These are phyloP conservation scores for Fistulifera solaris DNA, from an alignment of 108 stramenopile genomes.

Conservation along the genomic window DNA sequence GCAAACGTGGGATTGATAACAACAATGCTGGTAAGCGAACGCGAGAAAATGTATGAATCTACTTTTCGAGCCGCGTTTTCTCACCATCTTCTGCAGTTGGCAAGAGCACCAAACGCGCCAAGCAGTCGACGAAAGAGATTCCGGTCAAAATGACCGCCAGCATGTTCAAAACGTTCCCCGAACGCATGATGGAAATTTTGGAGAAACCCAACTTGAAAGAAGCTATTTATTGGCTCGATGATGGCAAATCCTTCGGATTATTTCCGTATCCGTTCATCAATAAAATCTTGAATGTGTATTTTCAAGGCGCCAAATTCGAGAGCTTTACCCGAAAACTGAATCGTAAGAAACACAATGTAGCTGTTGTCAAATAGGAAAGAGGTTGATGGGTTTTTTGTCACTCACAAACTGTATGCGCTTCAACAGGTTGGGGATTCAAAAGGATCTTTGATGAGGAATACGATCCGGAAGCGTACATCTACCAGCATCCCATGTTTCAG, in stretches of 20 bases:
- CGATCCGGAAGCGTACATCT: not conserved
- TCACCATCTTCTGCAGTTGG: too few species aligned
- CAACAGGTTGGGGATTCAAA: slow-evolving; percentile 20
- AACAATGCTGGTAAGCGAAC: too few species aligned
- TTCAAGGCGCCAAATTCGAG: slow-evolving; percentile 27
- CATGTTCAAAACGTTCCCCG: slow-evolving; percentile 10
- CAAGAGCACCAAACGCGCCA: too few species aligned
- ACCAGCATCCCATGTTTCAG: slow-evolving; percentile 3
- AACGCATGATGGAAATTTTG: slow-evolving; percentile 25
- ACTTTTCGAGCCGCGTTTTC: too few species aligned
- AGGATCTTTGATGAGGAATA: not conserved
- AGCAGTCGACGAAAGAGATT: too few species aligned
- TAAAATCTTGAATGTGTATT: slow-evolving; percentile 16
- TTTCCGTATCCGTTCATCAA: slow-evolving; percentile 16
- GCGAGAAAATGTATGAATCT: too few species aligned
- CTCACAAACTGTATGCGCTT: too few species aligned
- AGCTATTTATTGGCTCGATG: slow-evolving; percentile 27
- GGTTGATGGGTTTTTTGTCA: too few species aligned
- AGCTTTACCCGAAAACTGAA: slow-evolving; percentile 31
- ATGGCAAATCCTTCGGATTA: slow-evolving; percentile 24
- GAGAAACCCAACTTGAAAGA: slow-evolving; percentile 7
- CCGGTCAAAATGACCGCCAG: too few species aligned
- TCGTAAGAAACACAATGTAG: not conserved
- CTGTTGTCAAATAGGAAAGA: too few species aligned
- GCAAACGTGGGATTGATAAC: too few species aligned